phyloP scores from a whole-genome alignment of 139 green algal genomes.

The Chlamydomonas urium region DNA sequence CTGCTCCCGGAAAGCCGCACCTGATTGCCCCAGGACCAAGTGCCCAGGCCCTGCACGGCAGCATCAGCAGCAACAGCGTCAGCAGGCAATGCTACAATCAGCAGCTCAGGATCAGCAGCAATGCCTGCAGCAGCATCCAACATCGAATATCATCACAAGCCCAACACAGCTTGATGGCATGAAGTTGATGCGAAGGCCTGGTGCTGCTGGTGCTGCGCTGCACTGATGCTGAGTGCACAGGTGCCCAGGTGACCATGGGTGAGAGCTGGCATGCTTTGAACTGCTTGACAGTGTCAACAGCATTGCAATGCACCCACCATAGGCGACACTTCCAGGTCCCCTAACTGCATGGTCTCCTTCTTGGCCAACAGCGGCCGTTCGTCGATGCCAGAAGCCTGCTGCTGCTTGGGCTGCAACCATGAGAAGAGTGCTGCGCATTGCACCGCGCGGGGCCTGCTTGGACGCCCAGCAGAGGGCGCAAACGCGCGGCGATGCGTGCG shows the following conservation, averaged over 20 bases:
- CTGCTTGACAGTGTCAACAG: not conserved
- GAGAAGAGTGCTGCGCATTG: not conserved
- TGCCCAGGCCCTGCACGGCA: not conserved
- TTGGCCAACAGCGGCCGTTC: not conserved
- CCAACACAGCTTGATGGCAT: not conserved
- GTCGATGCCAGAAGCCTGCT: not conserved
- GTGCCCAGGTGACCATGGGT: not conserved
- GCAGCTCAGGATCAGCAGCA: not conserved
- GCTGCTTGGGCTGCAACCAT: not conserved
- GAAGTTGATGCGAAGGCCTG: not conserved
- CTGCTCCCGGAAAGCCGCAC: no score
- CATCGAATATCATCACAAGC: not conserved
- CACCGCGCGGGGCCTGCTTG: no score
- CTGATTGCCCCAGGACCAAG: constrained; percentile 14
- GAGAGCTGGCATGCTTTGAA: not conserved
- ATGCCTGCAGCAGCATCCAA: not conserved
- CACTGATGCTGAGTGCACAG: not conserved
- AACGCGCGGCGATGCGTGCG: not conserved
- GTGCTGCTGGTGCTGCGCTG: no score
- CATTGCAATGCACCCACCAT: not conserved
- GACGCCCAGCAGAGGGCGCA: not conserved
- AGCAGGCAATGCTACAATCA: not conserved
- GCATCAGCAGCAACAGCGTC: not conserved
- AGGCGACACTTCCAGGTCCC: constrained; percentile 5
- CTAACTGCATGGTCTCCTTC: not conserved